phyloP scores from a whole-genome alignment of 2,329 filamentous ascomycete species.

The Neonectria faginata region DNA sequence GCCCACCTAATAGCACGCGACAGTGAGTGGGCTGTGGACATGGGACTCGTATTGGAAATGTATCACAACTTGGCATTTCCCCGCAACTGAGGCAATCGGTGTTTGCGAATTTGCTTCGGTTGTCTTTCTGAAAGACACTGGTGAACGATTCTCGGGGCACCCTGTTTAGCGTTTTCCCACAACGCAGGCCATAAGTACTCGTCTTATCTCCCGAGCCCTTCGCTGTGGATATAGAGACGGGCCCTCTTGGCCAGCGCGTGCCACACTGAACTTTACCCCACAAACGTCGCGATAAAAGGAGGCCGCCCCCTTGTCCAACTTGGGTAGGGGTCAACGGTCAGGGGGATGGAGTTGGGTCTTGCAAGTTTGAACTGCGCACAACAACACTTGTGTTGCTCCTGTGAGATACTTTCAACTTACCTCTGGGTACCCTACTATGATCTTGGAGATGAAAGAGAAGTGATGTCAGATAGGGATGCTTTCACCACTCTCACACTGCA shows the following conservation, averaged over 20 bases:
- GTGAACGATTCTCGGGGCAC: neutral
- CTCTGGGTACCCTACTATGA: no score
- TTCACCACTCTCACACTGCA: neutral
- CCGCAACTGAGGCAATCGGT: conserved; percentile 15
- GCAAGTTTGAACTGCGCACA: neutral
- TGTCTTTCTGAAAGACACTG: neutral
- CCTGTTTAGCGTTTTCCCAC: neutral
- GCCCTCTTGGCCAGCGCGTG: conserved; percentile 1
- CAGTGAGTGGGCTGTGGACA: neutral
- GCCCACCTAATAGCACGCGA: neutral
- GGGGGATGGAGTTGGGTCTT: conserved; percentile 4
- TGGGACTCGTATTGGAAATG: conserved; percentile 24
- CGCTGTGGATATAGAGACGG: conserved; percentile 14
- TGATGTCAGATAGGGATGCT: neutral
- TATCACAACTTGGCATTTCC: conserved; percentile 22
- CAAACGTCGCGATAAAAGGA: conserved; percentile 26
- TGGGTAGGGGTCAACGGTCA: conserved; percentile 10
- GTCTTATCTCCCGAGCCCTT: conserved; percentile 18
- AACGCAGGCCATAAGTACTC: neutral
- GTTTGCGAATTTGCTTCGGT: conserved; percentile 3
- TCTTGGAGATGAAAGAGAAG: neutral
- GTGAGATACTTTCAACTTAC: no score
- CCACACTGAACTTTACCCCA: conserved; percentile 18
- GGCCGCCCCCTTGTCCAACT: conserved; percentile 13
- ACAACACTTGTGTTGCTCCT: no score